Evolutionary conservation across 2,329 filamentous ascomycete genomes (phyloP).

Genomic region (Monosporascus ibericus): DNA sequence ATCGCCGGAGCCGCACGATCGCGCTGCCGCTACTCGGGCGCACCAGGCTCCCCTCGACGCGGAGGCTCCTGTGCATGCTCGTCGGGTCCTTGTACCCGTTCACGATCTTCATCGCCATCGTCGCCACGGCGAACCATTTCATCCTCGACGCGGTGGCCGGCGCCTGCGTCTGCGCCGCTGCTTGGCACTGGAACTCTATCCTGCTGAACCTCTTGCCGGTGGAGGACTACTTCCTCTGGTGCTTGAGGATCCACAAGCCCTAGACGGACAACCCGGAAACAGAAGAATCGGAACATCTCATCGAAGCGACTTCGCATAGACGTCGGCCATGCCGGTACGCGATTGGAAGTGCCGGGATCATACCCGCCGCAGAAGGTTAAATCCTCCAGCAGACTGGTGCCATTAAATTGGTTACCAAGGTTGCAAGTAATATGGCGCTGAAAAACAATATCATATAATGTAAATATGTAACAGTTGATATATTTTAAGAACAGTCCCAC

Average conservation of each 20-base stretch:
- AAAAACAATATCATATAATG: too few species aligned
- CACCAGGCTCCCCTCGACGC: conserved; percentile 3
- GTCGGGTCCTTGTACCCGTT: conserved; percentile 58
- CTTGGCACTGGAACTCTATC: conserved; percentile 50
- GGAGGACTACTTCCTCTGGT: conserved; percentile 63
- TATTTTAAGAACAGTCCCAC: too few species aligned
- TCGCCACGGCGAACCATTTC: conserved; percentile 69
- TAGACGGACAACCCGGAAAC: neutral
- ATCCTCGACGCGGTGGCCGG: conserved; percentile 66
- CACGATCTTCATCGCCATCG: conserved; percentile 60
- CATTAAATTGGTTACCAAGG: too few species aligned
- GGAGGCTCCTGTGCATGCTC: conserved; percentile 37
- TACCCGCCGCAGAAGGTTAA: too few species aligned
- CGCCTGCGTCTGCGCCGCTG: conserved; percentile 56
- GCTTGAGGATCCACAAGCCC: conserved; percentile 61
- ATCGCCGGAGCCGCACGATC: conserved; percentile 38
- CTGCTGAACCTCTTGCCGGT: conserved; percentile 58
- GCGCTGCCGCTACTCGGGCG: conserved; percentile 1
- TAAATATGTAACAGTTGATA: too few species aligned
- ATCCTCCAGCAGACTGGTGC: too few species aligned
- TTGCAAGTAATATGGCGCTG: too few species aligned
- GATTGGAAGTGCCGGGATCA: too few species aligned
- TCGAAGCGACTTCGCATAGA: too few species aligned
- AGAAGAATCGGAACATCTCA: too few species aligned
- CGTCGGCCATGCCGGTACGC: too few species aligned